Conservation (phyloP, 2,329 filamentous ascomycete genomes). For the Coleophoma eucalyptorum region DNA sequence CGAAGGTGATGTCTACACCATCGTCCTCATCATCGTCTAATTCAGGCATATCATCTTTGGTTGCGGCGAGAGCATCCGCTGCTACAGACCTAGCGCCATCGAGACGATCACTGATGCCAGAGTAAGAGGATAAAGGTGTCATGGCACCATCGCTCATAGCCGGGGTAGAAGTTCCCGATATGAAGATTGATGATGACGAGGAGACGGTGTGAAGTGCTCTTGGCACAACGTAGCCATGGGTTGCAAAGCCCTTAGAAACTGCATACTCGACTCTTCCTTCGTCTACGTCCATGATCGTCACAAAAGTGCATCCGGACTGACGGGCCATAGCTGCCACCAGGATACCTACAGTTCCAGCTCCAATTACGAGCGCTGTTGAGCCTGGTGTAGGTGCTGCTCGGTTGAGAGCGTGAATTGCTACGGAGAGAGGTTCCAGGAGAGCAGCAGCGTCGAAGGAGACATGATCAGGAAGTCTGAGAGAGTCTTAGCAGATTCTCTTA, state of each 20-base stretch:
- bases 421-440: conserved; percentile 57
- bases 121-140: conserved; percentile 36
- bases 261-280: conserved; percentile 57
- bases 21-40: conserved; percentile 50
- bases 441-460: conserved; percentile 57
- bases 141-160: conserved; percentile 26
- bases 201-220: conserved; percentile 37
- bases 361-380: conserved; percentile 58
- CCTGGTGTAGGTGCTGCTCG: conserved; percentile 47
- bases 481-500: conserved; percentile 1
- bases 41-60: conserved; percentile 21
- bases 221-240: conserved; percentile 52
- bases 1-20: conserved; percentile 68
- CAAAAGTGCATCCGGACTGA: conserved; percentile 53
- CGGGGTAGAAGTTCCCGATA: conserved; percentile 45
- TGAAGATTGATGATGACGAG: conserved; percentile 36
- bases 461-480: conserved; percentile 48
- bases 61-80: conserved; percentile 40
- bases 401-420: conserved; percentile 59
- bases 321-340: conserved; percentile 60
- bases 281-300: conserved; percentile 60
- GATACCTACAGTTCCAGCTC: conserved; percentile 60
- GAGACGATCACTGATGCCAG: conserved; percentile 37
- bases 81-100: conserved; percentile 47
- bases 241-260: conserved; percentile 53